Evolutionary conservation across 495 filamentous ascomycete genomes (phyloP).

Genomic region (Bacidia gigantensis): DNA sequence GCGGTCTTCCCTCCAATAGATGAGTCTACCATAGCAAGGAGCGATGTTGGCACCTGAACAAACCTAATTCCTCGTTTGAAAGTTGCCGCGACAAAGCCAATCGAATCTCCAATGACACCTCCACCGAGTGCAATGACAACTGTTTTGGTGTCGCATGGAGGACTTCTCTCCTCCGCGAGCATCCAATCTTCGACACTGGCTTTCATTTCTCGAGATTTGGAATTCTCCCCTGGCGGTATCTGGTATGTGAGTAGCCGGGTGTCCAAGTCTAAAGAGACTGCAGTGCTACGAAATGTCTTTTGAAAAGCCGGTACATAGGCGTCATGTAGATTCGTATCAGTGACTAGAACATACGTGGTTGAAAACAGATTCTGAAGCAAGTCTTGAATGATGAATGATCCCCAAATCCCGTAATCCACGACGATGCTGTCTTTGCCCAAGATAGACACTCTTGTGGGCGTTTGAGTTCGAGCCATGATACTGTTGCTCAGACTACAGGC

Average conservation of each 20-base stretch:
- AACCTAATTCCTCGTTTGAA: constrained; percentile 97
- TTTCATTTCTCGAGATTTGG: constrained; percentile 84
- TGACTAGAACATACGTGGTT: constrained; percentile 90
- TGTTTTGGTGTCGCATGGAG: constrained; percentile 78
- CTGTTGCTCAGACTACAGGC: too few relatives aligned
- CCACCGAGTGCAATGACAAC: constrained; percentile 93
- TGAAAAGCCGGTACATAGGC: constrained; percentile 70
- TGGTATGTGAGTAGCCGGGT: constrained; percentile 70
- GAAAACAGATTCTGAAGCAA: constrained; percentile 62
- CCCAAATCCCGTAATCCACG: constrained; percentile 86
- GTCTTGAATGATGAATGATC: constrained; percentile 66
- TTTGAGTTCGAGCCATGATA: constrained; percentile 24
- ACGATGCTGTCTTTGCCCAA: constrained; percentile 61
- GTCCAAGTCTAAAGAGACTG: constrained; percentile 22
- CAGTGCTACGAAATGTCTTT: constrained; percentile 45
- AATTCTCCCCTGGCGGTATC: constrained; percentile 82
- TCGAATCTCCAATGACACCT: constrained; percentile 94
- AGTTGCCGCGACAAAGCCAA: constrained; percentile 90
- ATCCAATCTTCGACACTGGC: constrained; percentile 97
- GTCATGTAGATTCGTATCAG: constrained; percentile 79
- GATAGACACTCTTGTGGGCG: constrained; percentile 35
- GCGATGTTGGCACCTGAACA: constrained; percentile 89
- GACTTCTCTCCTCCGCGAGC: constrained; percentile 53
- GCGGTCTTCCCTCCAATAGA: constrained; percentile 98
- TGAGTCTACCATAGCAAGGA: constrained; percentile 96